These are phyloP conservation scores for Lathyrus tuberosus DNA, from an alignment of 306 rosid species.

Conservation along the genomic window DNA sequence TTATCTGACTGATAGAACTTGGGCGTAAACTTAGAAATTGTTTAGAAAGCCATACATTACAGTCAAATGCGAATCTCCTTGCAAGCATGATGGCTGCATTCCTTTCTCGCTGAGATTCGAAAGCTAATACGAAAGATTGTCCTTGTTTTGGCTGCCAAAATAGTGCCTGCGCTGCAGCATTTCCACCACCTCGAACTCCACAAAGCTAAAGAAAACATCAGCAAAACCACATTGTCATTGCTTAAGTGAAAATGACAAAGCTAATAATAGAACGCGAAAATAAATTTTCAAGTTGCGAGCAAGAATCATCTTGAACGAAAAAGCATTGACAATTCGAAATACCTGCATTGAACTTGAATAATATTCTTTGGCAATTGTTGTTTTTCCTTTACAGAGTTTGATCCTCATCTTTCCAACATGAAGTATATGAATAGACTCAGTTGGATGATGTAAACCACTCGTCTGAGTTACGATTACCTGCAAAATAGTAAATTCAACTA, in stretches of 20 bases:
- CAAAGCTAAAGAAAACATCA: slow-evolving; percentile 65
- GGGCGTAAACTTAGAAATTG: neutral
- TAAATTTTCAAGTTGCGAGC: neutral
- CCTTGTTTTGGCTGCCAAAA: slow-evolving; percentile 95
- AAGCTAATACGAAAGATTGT: slow-evolving; percentile 78
- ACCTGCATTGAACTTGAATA: slow-evolving; percentile 98
- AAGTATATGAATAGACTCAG: slow-evolving; percentile 80
- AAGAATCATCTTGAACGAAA: slow-evolving; percentile 12
- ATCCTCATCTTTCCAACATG: slow-evolving; percentile 98
- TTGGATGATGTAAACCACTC: slow-evolving; percentile 69
- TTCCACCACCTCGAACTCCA: slow-evolving; percentile 97
- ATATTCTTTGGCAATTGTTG: slow-evolving; percentile 81
- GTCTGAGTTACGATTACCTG: slow-evolving; percentile 93
- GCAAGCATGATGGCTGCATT: slow-evolving; percentile 97
- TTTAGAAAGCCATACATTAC: slow-evolving; percentile 70
- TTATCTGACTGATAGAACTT: neutral
- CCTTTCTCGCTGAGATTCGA: slow-evolving; percentile 92
- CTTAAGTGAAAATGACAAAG: neutral
- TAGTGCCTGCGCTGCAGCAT: slow-evolving; percentile 87
- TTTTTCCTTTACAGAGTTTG: slow-evolving; percentile 81
- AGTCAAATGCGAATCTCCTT: slow-evolving; percentile 94
- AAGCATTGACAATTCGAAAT: slow-evolving; percentile 23
- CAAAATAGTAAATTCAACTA: slow-evolving; percentile 32
- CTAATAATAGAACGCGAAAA: neutral
- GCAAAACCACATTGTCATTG: neutral